phyloP scores from a whole-genome alignment of 1,284 basidiomycete genomes.

The Schizophyllum amplum region DNA sequence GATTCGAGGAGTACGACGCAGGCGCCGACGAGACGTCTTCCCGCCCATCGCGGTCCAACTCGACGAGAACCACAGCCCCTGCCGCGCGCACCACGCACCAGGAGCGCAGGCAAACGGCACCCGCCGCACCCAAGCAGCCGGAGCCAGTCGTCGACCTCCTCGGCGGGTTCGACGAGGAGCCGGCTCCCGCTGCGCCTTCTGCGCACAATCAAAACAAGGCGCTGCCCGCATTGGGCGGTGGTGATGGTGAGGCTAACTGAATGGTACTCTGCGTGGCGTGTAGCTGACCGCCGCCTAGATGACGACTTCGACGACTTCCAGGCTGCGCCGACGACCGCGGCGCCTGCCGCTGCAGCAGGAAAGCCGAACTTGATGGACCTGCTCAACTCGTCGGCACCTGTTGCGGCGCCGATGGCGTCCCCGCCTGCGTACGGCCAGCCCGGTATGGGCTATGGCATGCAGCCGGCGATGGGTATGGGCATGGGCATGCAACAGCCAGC shows the following conservation, averaged over 20 bases:
- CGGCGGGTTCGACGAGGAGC: slow-evolving; percentile 54
- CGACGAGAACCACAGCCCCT: slow-evolving; percentile 18
- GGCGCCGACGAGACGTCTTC: slow-evolving; percentile 73
- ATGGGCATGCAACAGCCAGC: slow-evolving; percentile 7
- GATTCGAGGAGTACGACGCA: slow-evolving; percentile 92
- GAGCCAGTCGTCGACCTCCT: slow-evolving; percentile 56
- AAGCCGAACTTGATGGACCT: slow-evolving; percentile 49
- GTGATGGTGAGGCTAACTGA: slow-evolving; percentile 32
- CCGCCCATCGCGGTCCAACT: slow-evolving; percentile 10
- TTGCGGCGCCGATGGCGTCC: slow-evolving; percentile 11
- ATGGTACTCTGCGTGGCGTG: too few relatives aligned
- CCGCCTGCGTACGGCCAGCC: neutral
- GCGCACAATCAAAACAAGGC: slow-evolving; percentile 38
- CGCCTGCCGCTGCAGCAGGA: slow-evolving; percentile 15
- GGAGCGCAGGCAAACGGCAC: slow-evolving; percentile 19
- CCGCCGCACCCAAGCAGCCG: slow-evolving; percentile 30
- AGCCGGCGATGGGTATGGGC: neutral
- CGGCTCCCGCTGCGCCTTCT: slow-evolving; percentile 16
- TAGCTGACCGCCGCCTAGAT: slow-evolving; percentile 28
- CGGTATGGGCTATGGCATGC: too few relatives aligned
- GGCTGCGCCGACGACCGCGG: slow-evolving; percentile 46
- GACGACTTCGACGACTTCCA: slow-evolving; percentile 95
- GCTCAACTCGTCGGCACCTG: slow-evolving; percentile 25
- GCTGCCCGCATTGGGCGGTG: slow-evolving; percentile 31
- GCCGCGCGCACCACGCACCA: slow-evolving; percentile 27